Evolutionary conservation across 768 basidiomycete genomes (phyloP).

Genomic region (Dacryopinax primogenitus): DNA sequence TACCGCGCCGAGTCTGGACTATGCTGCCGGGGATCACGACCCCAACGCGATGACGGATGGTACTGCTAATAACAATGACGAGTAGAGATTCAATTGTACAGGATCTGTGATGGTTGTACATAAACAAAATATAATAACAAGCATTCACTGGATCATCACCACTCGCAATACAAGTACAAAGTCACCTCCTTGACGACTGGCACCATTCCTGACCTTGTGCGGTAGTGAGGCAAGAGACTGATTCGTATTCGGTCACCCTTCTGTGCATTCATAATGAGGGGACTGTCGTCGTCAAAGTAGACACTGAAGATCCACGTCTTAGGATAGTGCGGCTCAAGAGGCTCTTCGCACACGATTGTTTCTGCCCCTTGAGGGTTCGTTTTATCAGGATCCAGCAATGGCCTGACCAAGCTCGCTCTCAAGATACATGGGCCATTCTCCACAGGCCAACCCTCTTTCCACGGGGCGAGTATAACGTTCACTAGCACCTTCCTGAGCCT

Average conservation of each 20-base stretch:
- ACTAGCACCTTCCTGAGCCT: background rate
- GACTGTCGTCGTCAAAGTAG: background rate
- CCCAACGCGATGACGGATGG: background rate
- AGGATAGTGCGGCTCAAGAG: background rate
- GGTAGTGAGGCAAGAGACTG: background rate
- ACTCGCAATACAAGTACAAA: background rate
- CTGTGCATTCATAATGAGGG: background rate
- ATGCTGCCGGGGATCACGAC: conserved; percentile 3
- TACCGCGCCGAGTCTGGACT: background rate
- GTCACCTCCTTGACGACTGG: background rate
- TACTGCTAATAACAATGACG: background rate
- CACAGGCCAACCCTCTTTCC: background rate
- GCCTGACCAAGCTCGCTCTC: background rate
- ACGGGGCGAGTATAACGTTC: background rate
- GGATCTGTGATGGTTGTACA: conserved; percentile 9
- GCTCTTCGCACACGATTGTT: background rate
- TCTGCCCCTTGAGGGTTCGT: background rate
- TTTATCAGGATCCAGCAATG: background rate
- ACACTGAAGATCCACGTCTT: background rate
- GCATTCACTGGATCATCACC: background rate
- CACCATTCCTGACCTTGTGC: background rate
- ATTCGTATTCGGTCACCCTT: background rate
- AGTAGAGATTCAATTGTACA: background rate
- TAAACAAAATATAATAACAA: conserved; percentile 1
- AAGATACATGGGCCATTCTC: background rate